phyloP scores from a whole-genome alignment of 257 asterid genomes.

The Salvia rosmarinus region DNA sequence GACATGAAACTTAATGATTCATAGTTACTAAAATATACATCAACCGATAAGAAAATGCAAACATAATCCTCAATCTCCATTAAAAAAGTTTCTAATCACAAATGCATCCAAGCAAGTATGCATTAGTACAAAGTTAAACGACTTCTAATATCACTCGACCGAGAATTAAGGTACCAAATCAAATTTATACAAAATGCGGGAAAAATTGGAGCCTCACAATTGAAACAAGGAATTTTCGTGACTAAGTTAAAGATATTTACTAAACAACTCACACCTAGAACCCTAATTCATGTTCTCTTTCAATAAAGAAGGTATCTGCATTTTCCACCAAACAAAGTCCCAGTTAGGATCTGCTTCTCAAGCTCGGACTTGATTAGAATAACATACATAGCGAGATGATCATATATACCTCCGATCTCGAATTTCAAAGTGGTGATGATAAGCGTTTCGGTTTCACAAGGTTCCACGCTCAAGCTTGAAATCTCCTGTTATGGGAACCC shows the following conservation, averaged over 20 bases:
- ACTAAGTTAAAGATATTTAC: background rate
- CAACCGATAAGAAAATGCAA: too few species aligned
- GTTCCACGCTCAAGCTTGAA: slow-evolving; percentile 96
- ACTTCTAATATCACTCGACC: too few species aligned
- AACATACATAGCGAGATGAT: slow-evolving; percentile 20
- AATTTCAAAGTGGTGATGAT: slow-evolving; percentile 79
- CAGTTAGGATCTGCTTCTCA: slow-evolving; percentile 28
- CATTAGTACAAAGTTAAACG: too few species aligned
- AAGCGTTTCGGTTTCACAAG: slow-evolving; percentile 74
- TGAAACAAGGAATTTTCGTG: background rate
- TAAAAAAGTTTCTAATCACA: too few species aligned
- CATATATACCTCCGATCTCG: slow-evolving; percentile 85
- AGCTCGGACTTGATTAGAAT: slow-evolving; percentile 18
- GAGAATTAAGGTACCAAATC: too few species aligned
- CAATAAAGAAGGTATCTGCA: slow-evolving; percentile 85
- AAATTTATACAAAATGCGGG: too few species aligned
- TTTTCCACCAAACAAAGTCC: slow-evolving; percentile 34
- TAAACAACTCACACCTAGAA: slow-evolving; percentile 76
- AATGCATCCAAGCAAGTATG: too few species aligned
- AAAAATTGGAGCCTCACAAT: too few species aligned
- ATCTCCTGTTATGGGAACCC: slow-evolving; percentile 64
- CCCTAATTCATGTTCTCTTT: slow-evolving; percentile 95
- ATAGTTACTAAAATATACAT: too few species aligned
- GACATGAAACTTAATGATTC: too few species aligned
- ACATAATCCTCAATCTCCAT: too few species aligned